Base-by-base conservation (phyloP, 371 early-diverging fungal genomes). In the Mortierella sp. region DNA sequence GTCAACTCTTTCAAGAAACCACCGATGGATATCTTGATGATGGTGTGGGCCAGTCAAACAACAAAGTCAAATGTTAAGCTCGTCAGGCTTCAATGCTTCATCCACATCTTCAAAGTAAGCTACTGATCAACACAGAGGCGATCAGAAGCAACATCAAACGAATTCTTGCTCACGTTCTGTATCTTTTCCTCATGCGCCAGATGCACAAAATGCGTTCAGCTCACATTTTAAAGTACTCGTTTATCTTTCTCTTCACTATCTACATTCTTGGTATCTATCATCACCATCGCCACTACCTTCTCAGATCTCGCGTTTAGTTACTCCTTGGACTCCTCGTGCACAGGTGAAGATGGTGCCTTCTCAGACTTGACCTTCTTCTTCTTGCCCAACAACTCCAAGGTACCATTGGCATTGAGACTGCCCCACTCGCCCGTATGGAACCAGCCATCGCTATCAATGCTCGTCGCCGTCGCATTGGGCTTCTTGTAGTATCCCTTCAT, bases 371-470 rank as follows among this genome's bases (percentile, higher is more conserved):
- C 29, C 75, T 79, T 85, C 71, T 79, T 81, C 58, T 71, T 76
- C 76, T 75, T 76, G 35, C 80, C 80, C 27, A 79, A 68, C 29
- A 88, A 87, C 73, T 77, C 88, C 65, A 80, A 82, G 4, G 90
- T 92, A 4, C 98, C 99, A 74, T 94, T 90, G 41, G 89, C 83
- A 71, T 96, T 93, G 63, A 98, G 84, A 41, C 88, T 88, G 18
- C 96, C 99, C 87, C 99, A 94, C 83, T 99, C 99, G 6, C 99
- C 99, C 4, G 99, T 99, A 85, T 95, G 95, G 80, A 99, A 92
- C 98, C 98, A 99, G 3, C 98, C 97, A 70, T 98, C 98, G 3
- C 88, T 83, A 14, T 94, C 95, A 49, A 99, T 83, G 1, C 95
- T 90, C 73, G 96, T 95, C 43, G 89, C 88, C 3, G 99, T 99